phyloP scores from a whole-genome alignment of 352 stramenopile species.

The Stramenopiles sp. region DNA sequence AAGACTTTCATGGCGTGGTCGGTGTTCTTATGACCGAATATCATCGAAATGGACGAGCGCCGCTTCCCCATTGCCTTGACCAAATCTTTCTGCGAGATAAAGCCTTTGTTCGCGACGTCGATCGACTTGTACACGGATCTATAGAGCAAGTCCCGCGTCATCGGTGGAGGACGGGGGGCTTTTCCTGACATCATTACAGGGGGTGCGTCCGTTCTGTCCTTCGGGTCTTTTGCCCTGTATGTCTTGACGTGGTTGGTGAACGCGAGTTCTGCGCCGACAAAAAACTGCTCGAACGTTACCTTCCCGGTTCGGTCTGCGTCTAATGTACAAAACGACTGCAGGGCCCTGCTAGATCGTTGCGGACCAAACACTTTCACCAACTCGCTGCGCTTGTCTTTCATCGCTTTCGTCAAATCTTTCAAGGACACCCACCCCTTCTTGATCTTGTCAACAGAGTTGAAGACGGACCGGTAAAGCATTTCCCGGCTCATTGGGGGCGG shows the following conservation, averaged over 20 bases:
- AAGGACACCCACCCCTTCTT: slow-evolving; percentile 6
- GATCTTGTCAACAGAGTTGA: background rate
- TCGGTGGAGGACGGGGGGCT: background rate
- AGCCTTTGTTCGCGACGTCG: background rate
- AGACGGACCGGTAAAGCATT: slow-evolving; percentile 2
- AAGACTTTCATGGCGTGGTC: slow-evolving; percentile 1
- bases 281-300: background rate
- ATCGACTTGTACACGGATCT: background rate
- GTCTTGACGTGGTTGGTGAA: slow-evolving; percentile 7
- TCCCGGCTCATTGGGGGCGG: background rate
- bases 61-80: background rate
- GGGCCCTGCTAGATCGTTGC: background rate
- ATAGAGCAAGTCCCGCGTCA: slow-evolving; percentile 10
- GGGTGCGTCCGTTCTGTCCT: background rate
- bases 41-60: slow-evolving; percentile 4
- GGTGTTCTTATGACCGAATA: slow-evolving; percentile 11
- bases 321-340: background rate
- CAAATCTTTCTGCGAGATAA: background rate
- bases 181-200: slow-evolving; percentile 2
- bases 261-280: background rate
- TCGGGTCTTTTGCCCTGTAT: background rate
- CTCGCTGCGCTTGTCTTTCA: slow-evolving; percentile 10
- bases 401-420: background rate
- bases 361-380: background rate
- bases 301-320: background rate